Evolutionary conservation across 2,329 filamentous ascomycete genomes (phyloP), one percentile per base, ranked within the genome.

Genomic region (Davidsoniella neocaledoniae): DNA sequence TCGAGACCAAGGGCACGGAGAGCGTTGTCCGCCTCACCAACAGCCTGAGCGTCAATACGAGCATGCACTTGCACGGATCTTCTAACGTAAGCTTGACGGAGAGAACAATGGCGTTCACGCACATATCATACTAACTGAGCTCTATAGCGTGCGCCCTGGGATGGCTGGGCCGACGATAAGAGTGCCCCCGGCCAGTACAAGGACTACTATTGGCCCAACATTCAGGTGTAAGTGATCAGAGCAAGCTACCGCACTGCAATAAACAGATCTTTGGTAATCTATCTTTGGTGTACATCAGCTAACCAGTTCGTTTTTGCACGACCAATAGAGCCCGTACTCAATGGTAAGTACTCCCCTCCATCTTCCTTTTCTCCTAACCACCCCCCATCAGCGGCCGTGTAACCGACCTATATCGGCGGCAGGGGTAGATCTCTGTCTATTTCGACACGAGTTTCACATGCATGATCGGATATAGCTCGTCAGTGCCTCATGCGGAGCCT

Each of bases 151-250:
- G 63, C 67, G 8, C 65, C 65, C 2, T 57, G 54, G 33, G 56
- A 73, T 53, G 72, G 72, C 0, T 76, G 72, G 71, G 73, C 73
- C 1, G 66, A 68, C 43, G 74, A 77, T 53, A 62, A 66, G n/a
- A 70, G 70, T 1, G 44, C 60, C 1, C 66, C 68, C 0, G 71
- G 72, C 1, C 61, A 77, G 56, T 76, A 70, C 60, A 77, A 79
- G 58, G 76, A 78, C 54, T 77, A 79, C 58, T 79, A 77, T 58
- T 79, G 76, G 55, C 74, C 74, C 8, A 79, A 78, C 57, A 62
- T 59, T 12, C 69, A 77, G 57, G 53, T 54, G 51, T 53, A 40
- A 43, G 51, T 50, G 29, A 33, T 4, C 8, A 29, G 2, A 29
- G 19, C 26, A 10, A 7, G 7, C 7, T 29, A 29, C 3, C 26